Evolutionary conservation across 2,329 filamentous ascomycete species (phyloP).

Genomic region (Periconia macrospinosa): DNA sequence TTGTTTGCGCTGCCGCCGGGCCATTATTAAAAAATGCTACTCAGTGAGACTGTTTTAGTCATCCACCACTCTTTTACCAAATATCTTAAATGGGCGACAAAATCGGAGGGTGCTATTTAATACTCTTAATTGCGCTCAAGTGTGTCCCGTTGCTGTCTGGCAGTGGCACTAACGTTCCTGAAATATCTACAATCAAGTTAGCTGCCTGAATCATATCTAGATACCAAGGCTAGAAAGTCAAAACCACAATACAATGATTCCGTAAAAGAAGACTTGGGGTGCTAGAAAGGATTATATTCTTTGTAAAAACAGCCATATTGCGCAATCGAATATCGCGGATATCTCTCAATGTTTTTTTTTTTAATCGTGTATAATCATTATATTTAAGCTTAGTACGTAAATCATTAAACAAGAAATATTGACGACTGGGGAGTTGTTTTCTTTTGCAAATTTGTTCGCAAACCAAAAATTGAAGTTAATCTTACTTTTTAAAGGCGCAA

Average conservation of each 20-base stretch:
- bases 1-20: constrained; percentile 44
- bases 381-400: neutral
- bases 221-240: neutral
- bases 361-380: neutral
- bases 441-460: too few relatives aligned
- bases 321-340: neutral
- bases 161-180: constrained; percentile 14
- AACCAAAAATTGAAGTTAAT: too few relatives aligned
- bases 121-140: constrained; percentile 10
- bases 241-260: too few relatives aligned
- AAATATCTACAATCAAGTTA: constrained; percentile 9
- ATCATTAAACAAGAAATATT: too few relatives aligned
- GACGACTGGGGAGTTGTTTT: too few relatives aligned
- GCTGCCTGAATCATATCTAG: constrained; percentile 8
- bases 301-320: too few relatives aligned
- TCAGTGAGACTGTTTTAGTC: constrained; percentile 50
- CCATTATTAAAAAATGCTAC: constrained; percentile 46
- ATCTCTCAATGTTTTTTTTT: constrained; percentile 6
- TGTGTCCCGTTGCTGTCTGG: constrained; percentile 12
- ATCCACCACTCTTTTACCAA: constrained; percentile 56
- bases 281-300: too few relatives aligned
- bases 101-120: constrained; percentile 1
- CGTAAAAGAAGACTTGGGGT: too few relatives aligned
- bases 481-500: constrained; percentile 2
- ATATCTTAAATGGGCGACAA: constrained; percentile 34